These are phyloP conservation scores for Acmispon strigosus DNA, from an alignment of 306 rosid species.

Conservation along the genomic window DNA sequence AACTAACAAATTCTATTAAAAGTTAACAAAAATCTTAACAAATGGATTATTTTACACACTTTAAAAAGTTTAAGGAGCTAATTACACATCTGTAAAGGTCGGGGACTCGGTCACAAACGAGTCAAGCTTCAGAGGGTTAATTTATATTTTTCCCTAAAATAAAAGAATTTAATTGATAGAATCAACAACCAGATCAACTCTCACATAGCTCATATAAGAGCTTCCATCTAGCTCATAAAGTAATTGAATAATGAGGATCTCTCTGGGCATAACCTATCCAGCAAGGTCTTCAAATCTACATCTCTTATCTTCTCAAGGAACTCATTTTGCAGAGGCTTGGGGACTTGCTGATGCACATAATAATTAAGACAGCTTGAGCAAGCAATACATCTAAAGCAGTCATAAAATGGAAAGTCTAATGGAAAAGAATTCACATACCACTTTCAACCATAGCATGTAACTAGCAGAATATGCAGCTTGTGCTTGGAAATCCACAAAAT, in stretches of 20 bases:
- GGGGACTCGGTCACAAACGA: too few relatives aligned
- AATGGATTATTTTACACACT: too few relatives aligned
- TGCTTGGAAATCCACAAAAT: constrained; percentile 63
- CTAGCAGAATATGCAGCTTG: constrained; percentile 55
- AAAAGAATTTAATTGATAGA: not conserved
- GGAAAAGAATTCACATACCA: constrained; percentile 33
- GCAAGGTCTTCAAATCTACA: constrained; percentile 43
- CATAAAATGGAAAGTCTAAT: not conserved
- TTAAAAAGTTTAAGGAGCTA: too few relatives aligned
- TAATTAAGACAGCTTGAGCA: constrained; percentile 10
- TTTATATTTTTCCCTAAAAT: not conserved
- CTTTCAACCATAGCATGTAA: constrained; percentile 61
- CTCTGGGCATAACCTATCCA: constrained; percentile 51
- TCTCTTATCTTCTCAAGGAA: constrained; percentile 41
- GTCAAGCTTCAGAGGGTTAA: too few relatives aligned
- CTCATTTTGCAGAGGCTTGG: constrained; percentile 31
- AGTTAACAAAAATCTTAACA: too few relatives aligned
- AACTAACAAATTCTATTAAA: too few relatives aligned
- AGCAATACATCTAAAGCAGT: not conserved
- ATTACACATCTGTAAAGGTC: too few relatives aligned
- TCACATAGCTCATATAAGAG: not conserved
- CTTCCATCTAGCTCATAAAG: constrained; percentile 30
- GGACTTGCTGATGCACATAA: constrained; percentile 49
- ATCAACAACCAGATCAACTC: not conserved
- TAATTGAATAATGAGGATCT: constrained; percentile 49